phyloP scores from a whole-genome alignment of 371 early-diverging fungal species.

The Mortierella sp. region DNA sequence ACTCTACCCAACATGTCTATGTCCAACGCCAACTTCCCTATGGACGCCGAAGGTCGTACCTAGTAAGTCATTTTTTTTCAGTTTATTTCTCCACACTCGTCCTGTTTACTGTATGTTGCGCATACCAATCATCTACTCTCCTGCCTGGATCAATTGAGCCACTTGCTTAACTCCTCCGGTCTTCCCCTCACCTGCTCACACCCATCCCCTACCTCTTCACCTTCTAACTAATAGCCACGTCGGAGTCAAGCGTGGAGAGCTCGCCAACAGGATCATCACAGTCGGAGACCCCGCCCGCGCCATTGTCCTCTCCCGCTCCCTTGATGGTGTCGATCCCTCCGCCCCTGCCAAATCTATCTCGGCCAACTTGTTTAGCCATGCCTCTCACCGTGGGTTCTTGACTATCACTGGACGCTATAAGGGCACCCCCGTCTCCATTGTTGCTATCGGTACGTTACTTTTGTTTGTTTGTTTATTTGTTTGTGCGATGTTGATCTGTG shows the following conservation, averaged over 20 bases:
- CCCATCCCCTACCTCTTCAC: neutral
- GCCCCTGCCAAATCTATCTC: conserved; percentile 65
- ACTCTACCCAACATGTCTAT: conserved; percentile 55
- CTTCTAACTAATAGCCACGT: conserved; percentile 70
- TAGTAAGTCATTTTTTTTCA: conserved; percentile 61
- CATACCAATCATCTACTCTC: conserved; percentile 1
- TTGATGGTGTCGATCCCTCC: conserved; percentile 71
- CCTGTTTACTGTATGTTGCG: neutral
- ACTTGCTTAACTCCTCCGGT: neutral
- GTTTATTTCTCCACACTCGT: neutral
- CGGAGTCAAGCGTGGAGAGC: conserved; percentile 83
- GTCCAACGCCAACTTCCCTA: conserved; percentile 88
- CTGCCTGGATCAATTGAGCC: neutral
- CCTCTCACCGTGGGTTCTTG: conserved; percentile 89
- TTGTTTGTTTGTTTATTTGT: neutral
- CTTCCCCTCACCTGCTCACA: neutral
- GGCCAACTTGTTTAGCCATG: conserved; percentile 57
- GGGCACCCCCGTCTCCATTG: conserved; percentile 84
- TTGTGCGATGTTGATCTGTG: too few species aligned
- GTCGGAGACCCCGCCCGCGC: conserved; percentile 95
- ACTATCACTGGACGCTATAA: conserved; percentile 93
- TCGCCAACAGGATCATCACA: conserved; percentile 92
- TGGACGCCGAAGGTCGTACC: conserved; percentile 83
- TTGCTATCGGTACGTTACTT: conserved; percentile 85
- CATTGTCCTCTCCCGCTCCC: conserved; percentile 69